Base-by-base conservation (phyloP, 768 basidiomycete genomes). In the Hydnomerulius pinastri region DNA sequence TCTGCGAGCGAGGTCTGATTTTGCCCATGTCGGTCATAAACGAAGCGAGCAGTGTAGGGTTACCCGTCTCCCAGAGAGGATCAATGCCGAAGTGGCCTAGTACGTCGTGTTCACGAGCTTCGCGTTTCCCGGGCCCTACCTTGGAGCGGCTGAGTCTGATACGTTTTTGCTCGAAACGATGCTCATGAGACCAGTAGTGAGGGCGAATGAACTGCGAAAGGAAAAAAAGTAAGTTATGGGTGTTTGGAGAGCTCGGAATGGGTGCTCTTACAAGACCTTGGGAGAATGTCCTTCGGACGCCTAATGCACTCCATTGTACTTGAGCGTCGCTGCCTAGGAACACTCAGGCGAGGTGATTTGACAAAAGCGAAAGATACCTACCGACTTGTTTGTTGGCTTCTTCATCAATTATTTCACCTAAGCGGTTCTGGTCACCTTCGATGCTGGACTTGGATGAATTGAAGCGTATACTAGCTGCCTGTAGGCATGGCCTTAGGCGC, bases 11-110 rank as follows among this genome's bases (percentile, higher is more conserved):
- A n/a, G 74, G 71, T 54, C 77, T 76, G 56, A 96, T 90, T 74
- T 87, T 91, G 45, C 89, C 86, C 84, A 94, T 88, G 39, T 83
- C 79, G 0, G 87, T 77, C 50, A 91, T 68, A 66, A 77, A 88
- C 21, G 71, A 43, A 38, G 76, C 71, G 46, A 94, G 70, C 28
- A 92, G 67, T 30, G 63, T 53, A 18, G 82, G 71, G 68, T 92
- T 87, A 54, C 74, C 71, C 46, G 81, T 77, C 66, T 89, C 82
- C 55, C 81, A 72, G 15, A 92, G 70, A 0, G 93, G 93, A 67
- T 92, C 84, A 55, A 94, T 74, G 50, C 74, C 72, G 25, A 87
- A 75, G 57, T 87, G 82, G 67, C 84, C 71, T 70, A 96, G 89
- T 21, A 82, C 66, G 66, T 97, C 94, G 7, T 68, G 65, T 23